Base-by-base conservation (phyloP, 179 eudicot genomes). In the Spergularia azorica region DNA sequence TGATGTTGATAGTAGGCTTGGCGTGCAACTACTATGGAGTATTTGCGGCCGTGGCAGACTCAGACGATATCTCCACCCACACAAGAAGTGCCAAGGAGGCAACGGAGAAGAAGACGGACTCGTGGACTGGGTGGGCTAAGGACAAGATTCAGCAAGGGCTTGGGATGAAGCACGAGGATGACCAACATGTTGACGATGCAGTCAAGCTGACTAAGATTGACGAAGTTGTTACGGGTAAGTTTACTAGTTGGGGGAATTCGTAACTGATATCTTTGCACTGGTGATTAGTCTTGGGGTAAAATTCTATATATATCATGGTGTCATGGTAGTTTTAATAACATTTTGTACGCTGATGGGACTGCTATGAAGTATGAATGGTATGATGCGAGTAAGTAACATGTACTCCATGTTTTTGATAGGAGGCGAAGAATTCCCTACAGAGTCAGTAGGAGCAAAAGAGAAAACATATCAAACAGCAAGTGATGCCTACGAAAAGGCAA, bases 91-190 rank as follows among this genome's bases (percentile, higher is more conserved):
- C 50, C 21, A 52, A 26, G 10, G 46, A 48, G 74, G 32, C 52
- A 17, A 48, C 11, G 67, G 36, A 13, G 18, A 59, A 72, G 9
- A 66, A 10, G 5, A 50, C 84, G 0, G 89, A 88, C 60, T 85
- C 91, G 0, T 92, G 93, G 95, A 46, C 90, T 0, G 91, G 79
- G 9, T 92, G 97, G 97, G 95, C 90, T 3, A 90, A 84, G 66
- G 93, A 88, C 3, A 89, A 86, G 79, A 78, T 90, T 58, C 56
- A 89, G 2, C 92, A 86, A 17, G 87, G 92, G 4, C 78, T 92
- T 0, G 86, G 92, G 2, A 51, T 89, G 51, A 86, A 81, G 50
- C 77, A 80, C 13, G 50, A 1, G 3, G 39, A 36, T 36, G 77
- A 56, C 2, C 68, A 65, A 18, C 21, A 13, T 60, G 43, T 61